Percentiles rank a stretch among this genome's conserved stretches.
phyloP scores from a whole-genome alignment of 805 yeast genomes.

The Saturnispora galanensis region DNA sequence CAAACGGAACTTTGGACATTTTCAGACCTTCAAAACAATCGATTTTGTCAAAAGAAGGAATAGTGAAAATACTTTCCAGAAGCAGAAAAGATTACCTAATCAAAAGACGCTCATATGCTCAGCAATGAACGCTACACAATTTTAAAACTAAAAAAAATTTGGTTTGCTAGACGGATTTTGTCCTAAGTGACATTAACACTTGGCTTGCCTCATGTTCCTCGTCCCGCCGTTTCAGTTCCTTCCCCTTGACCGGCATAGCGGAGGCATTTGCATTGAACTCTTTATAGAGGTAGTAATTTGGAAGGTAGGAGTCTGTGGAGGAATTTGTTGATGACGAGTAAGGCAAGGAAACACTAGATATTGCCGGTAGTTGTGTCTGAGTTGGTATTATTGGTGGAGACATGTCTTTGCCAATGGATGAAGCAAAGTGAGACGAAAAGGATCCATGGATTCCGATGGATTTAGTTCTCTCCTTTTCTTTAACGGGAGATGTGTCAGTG shows the following conservation, averaged over 20 bases:
- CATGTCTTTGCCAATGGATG: too few species aligned
- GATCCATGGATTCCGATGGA: too few species aligned
- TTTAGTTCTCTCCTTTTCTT: too few species aligned
- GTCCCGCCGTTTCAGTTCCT: neutral
- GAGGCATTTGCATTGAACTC: neutral
- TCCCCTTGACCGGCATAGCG: neutral
- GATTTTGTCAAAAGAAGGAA: neutral
- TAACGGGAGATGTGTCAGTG: too few species aligned
- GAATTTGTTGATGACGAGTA: neutral
- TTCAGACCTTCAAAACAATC: neutral
- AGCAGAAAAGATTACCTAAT: neutral
- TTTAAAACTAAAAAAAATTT: neutral
- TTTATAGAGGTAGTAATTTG: neutral
- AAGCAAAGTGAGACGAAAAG: too few species aligned
- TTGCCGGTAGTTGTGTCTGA: too few species aligned
- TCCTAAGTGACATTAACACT: conserved; percentile 2
- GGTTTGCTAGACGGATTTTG: neutral
- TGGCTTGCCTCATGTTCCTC: conserved; percentile 8
- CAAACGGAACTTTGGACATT: conserved; percentile 28
- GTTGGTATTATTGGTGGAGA: too few species aligned
- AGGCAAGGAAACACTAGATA: neutral
- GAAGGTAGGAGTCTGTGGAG: neutral
- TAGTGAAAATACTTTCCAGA: neutral
- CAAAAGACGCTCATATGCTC: neutral
- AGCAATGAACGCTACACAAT: neutral